Base-by-base conservation (phyloP, 768 basidiomycete genomes). In the Mycena leptocephala region DNA sequence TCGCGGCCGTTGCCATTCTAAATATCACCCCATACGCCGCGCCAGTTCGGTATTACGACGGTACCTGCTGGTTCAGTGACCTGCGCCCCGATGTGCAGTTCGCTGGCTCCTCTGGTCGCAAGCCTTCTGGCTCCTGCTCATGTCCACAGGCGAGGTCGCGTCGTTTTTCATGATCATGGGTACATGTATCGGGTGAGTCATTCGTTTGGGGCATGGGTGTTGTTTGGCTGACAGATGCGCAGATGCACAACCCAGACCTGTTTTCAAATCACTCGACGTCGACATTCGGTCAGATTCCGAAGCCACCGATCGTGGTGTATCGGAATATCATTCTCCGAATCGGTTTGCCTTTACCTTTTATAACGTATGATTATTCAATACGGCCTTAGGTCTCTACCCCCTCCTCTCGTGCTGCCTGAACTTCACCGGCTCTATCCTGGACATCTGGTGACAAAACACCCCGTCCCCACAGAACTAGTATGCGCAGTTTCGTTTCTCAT, bases 61-160 rank as follows among this genome's bases (percentile, higher is more conserved):
- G 48, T 53, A 66, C 48, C 65, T 66, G 65, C 65, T 66, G 65
- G n/a, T n/a, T n/a, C n/a, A n/a, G n/a, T n/a, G n/a, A n/a, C n/a
- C n/a, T n/a, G n/a, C n/a, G n/a, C n/a, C 65, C 65, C 48, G 65
- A 66, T 37, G 65, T 66, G 65, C 65, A 66, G 32, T 66, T 66
- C 65, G 32, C 65, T 66, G 65, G 65, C 48, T 66, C 48, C 48
- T 66, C 46, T 11, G 48, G 65, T 66, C 65, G 65, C 65, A 66
- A 32, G 30, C 33, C 30, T 18, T 66, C 48, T 66, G 65, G 65
- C 30, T 66, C 48, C 48, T 66, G 65, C 65, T 66, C 32, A 66
- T 66, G 65, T 51, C 65, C 48, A 51, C 48, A 35, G 65, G 65
- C 48, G 65, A 66, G 13, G 65, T 53, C n/a, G 30, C 35, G 48